Base-by-base conservation (phyloP, 1,139 yeast genomes). In the Geotrichum citri-aurantii region DNA sequence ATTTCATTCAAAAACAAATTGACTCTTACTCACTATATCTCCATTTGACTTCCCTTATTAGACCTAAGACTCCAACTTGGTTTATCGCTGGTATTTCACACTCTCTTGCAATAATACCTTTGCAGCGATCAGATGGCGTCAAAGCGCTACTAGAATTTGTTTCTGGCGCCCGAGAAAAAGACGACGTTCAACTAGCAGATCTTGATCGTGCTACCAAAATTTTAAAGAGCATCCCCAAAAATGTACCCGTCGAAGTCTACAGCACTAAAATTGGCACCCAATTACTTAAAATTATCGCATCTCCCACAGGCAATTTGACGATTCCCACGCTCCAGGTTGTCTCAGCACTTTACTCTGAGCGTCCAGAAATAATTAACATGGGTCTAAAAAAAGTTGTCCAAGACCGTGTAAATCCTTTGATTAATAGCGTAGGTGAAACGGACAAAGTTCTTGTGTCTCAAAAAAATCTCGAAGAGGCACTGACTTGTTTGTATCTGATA, bases 151-250 rank as follows among this genome's bases (percentile, higher is more conserved):
- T 91, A 42, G 98, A 93, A 71, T 84, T 87, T 64, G 79, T 88
- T 0, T 77, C 89, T 17, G 96, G 96, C 0, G 74, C 88, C 46
- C 75, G 96, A 62, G 95, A 89, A 50, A 79, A 79, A 59, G 95
- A 86, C 57, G 84, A 85, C 31, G 74, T 90, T 7, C 83, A 84
- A 42, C 57, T 53, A 21, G 84, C 82, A 47, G 86, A 84, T 65
- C 77, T 89, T 56, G 84, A 84, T 27, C 81, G 84, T 61, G 86
- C 88, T 1, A 81, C 88, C 21, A 79, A 78, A 54, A 79, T 88
- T 1, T 71, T 89, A 12, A 71, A 86, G 50, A 74, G 83, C 47
- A 84, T 84, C 64, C 96, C 97, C 0, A 75, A 74, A 59, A 66
- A 71, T 1, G 66, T 85, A 12, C 61, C 77, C 1, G 75, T 83